Evolutionary conservation across 352 stramenopile genomes (phyloP).

Genomic region (Albugo candida): DNA sequence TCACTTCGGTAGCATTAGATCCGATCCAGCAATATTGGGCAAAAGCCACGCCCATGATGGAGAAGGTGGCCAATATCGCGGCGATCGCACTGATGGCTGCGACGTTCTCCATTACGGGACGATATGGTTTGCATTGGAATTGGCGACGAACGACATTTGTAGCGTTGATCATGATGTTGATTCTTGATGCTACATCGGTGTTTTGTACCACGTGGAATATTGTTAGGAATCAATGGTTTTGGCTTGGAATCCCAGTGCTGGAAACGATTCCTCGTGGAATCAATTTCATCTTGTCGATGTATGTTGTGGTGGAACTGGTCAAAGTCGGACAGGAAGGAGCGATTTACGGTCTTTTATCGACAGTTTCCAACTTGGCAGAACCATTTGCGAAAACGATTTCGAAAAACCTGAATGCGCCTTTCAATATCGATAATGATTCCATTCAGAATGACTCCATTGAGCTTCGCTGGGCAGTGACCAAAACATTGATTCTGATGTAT

Average conservation of each 20-base stretch:
- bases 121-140: slow-evolving; percentile 18
- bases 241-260: slow-evolving; percentile 23
- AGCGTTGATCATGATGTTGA: slow-evolving; percentile 18
- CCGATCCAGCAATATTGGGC: slow-evolving; percentile 37
- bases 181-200: slow-evolving; percentile 16
- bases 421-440: slow-evolving; percentile 37
- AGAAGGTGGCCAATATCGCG: slow-evolving; percentile 27
- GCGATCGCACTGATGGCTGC: slow-evolving; percentile 26
- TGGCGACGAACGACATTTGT: slow-evolving; percentile 19
- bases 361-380: slow-evolving; percentile 50
- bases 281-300: slow-evolving; percentile 45
- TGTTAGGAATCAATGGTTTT: slow-evolving; percentile 42
- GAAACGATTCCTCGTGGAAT: slow-evolving; percentile 42
- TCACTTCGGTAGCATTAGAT: slow-evolving; percentile 30
- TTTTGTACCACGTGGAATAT: slow-evolving; percentile 37
- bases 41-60: slow-evolving; percentile 34
- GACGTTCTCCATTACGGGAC: slow-evolving; percentile 17
- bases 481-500: slow-evolving; percentile 34
- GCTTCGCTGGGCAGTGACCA: slow-evolving; percentile 34
- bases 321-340: slow-evolving; percentile 58
- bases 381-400: slow-evolving; percentile 32
- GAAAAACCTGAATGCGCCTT: slow-evolving; percentile 31
- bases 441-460: slow-evolving; percentile 24
- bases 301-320: slow-evolving; percentile 61
- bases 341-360: slow-evolving; percentile 61